Base-by-base conservation (phyloP, 2,329 filamentous ascomycete genomes). In the Biscogniauxia sp. region DNA sequence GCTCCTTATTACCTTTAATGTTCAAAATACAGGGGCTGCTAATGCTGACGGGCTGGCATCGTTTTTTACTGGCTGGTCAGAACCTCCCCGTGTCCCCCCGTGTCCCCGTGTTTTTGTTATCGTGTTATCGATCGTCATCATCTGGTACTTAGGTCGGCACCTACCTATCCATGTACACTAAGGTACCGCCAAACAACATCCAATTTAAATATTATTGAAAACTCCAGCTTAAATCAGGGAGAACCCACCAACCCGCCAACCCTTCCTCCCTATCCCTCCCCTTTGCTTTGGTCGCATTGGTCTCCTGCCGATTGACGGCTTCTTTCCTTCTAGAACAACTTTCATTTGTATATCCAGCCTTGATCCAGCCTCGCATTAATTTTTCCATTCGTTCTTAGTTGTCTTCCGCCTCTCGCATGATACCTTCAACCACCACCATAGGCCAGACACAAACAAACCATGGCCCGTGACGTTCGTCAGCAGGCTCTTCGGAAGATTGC, bases 401-500 rank as follows among this genome's bases (percentile, higher is more conserved):
- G 61, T 55, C 15, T 41, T 55, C 19, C n/a, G 26, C 17, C 45
- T 17, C 25, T 32, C 41, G 19, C 32, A 45, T 41, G 2, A 50
- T 25, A 49, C 55, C 5, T 20, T 9, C 28, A 32, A 32, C 3
- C 11, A 32, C 7, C 28, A 32, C 28, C 7, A 13, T 9, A 32
- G 9, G 11, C 11, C 28, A 54, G 49, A 56, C 32, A 45, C 20
- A 56, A 20, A 26, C 51, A 55, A 61, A 74, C 57, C 61, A 84
- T 84, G 76, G 76, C 80, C 64, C 80, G 81, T 71, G 79, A 85
- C 68, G 82, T 89, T 63, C 85, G 87, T 71, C 84, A 83, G 64
- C 81, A 80, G 71, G 87, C 87, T 66, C 78, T 89, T 59, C 79
- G 88, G 75, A 88, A 86, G 77, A 88, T 89, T 66, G 87, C 87